Evolutionary conservation across 2,329 filamentous ascomycete species (phyloP).

Genomic region (Amauroascus niger): DNA sequence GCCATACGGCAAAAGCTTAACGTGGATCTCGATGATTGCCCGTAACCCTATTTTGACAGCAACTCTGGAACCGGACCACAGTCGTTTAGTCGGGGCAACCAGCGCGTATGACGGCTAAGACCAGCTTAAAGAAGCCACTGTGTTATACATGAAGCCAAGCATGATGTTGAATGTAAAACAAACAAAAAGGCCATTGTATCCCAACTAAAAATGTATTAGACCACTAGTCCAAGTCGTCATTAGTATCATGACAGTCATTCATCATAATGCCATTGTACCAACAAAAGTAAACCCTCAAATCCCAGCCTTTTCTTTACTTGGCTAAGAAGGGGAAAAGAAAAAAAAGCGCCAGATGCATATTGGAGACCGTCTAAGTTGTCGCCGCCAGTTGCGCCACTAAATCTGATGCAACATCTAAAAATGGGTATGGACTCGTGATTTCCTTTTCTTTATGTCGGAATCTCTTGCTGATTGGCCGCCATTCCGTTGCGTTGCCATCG

Average conservation of each 20-base stretch:
- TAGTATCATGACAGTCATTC: slow-evolving; percentile 1
- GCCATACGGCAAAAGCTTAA: slow-evolving; percentile 6
- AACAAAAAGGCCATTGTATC: background rate
- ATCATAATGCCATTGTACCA: background rate
- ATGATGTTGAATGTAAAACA: background rate
- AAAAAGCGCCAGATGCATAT: background rate
- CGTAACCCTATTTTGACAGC: background rate
- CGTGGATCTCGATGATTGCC: background rate
- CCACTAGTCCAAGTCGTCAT: background rate
- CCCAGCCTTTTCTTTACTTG: background rate
- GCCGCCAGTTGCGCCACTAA: slow-evolving; percentile 89
- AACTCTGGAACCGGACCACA: background rate
- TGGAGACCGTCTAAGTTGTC: slow-evolving; percentile 45
- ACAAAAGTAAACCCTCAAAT: background rate
- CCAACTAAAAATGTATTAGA: background rate
- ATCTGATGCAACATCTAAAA: slow-evolving; percentile 83
- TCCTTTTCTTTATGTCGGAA: slow-evolving; percentile 73
- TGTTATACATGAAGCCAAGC: background rate
- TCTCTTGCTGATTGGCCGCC: slow-evolving; percentile 41
- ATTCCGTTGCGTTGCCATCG: slow-evolving; percentile 33
- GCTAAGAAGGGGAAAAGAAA: background rate
- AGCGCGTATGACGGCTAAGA: background rate
- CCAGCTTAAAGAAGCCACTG: background rate
- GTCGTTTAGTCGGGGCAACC: background rate
- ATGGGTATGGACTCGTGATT: slow-evolving; percentile 88